Percentiles rank a stretch among this genome's conserved stretches.
phyloP scores from a whole-genome alignment of 179 eudicot genomes.

The Pouteria campechiana region DNA sequence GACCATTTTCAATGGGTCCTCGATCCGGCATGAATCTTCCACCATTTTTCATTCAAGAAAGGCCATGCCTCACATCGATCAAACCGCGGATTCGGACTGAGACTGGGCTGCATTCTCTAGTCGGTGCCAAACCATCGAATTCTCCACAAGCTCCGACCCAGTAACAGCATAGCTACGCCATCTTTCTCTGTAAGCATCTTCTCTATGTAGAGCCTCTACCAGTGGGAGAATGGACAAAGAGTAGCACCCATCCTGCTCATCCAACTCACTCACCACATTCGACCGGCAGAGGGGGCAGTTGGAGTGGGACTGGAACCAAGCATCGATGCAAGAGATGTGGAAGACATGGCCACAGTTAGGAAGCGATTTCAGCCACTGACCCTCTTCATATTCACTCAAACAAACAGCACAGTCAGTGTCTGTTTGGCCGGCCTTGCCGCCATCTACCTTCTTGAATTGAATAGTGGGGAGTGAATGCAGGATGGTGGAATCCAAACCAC shows the following conservation, averaged over 20 bases:
- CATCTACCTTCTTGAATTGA: constrained; percentile 15
- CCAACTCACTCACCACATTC: constrained; percentile 1
- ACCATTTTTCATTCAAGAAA: no score
- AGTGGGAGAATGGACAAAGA: background rate
- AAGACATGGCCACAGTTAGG: constrained; percentile 28
- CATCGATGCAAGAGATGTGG: constrained; percentile 30
- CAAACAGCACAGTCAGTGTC: constrained; percentile 27
- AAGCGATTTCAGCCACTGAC: constrained; percentile 21
- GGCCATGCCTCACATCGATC: no score
- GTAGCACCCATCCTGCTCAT: background rate
- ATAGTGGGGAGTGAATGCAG: no score
- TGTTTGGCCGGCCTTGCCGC: background rate
- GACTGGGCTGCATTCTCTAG: no score
- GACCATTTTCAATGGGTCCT: no score
- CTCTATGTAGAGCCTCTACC: constrained; percentile 10
- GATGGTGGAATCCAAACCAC: no score
- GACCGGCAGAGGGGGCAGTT: constrained; percentile 29
- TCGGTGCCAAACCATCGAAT: no score
- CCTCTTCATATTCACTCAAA: constrained; percentile 37
- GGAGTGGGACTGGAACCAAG: constrained; percentile 32
- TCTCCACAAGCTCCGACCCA: no score
- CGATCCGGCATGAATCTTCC: no score
- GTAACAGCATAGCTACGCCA: no score
- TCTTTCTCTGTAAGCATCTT: constrained; percentile 10
- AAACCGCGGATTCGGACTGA: no score